phyloP scores from a whole-genome alignment of 169 alveolate species.

The Plasmodium relictum region DNA sequence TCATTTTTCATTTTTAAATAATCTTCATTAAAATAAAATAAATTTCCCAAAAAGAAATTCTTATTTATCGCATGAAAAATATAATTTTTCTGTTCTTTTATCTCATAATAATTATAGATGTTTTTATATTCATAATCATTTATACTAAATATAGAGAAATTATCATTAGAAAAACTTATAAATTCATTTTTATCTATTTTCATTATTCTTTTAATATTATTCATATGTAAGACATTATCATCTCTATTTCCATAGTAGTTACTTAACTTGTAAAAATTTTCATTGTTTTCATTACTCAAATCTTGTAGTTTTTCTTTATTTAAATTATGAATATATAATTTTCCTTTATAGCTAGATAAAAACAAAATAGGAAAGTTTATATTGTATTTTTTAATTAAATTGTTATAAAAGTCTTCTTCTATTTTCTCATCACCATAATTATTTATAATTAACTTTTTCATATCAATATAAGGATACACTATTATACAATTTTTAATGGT shows the following conservation, averaged over 20 bases:
- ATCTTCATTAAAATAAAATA: not conserved
- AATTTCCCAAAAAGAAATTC: not conserved
- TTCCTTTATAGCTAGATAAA: constrained; percentile 46
- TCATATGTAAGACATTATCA: not conserved
- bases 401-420: constrained; percentile 1
- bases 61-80: not conserved
- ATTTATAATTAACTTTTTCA: not conserved
- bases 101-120: not conserved
- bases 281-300: not conserved
- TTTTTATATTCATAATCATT: not conserved
- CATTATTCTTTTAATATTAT: constrained; percentile 4
- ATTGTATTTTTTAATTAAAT: constrained; percentile 2
- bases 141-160: constrained; percentile 16
- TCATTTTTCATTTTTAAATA: not conserved
- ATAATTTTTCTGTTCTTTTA: not conserved
- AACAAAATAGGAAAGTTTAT: constrained; percentile 14
- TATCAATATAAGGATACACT: constrained; percentile 33
- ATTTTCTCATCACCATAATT: not conserved
- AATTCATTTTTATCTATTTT: constrained; percentile 33
- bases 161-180: constrained; percentile 11
- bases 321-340: constrained; percentile 34
- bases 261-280: not conserved
- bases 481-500: constrained; percentile 7
- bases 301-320: not conserved
- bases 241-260: not conserved